Base-by-base conservation (phyloP, 495 filamentous ascomycete species). In the Podospora pseudocomata region DNA sequence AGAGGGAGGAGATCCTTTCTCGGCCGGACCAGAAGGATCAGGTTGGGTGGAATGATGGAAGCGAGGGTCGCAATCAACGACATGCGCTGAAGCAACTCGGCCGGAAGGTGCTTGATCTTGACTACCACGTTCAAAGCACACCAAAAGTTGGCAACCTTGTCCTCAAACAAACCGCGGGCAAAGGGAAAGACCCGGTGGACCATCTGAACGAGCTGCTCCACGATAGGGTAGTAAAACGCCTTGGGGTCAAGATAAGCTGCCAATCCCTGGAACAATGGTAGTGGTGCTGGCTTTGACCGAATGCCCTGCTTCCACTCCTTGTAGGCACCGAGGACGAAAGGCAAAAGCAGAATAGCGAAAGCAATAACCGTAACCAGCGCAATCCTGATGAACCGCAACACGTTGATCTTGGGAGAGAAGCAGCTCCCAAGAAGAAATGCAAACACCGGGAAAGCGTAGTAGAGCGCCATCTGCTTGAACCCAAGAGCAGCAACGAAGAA, bases 381-480 rank as follows among this genome's bases (percentile, higher is more conserved):
- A 63, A 98, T 93, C 44, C 85, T 85, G 19, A 96, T 44, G 16
- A 99, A 83, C 7, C 92, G 88, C 1, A 82, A 60, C n/a, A 90
- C 71, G 59, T 90, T 88, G 70, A 93, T 80, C 11, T 85, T 83
- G 6, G 93, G 93, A 66, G 90, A 89, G 26, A 95, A 71, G 77
- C 94, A 97, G 74, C 88, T 85, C 7, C 95, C 94, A 5, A 97
- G 82, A 1, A 99, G 89, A 72, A 94, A 98, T 6, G 93, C 90
- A 76, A 97, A 97, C 64, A 98, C 88, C 15, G 89, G 88, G 0
- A 96, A 93, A 3, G 95, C 93, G 77, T 97, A 99, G 78, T 97
- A 99, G 11, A 99, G 82, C 3, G 94, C 95, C 95, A 99, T 99
- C 77, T 99, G 95, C 82, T 99, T 99, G 82, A 97, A 99, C 15